Conservation (phyloP, 108 stramenopile species). For the Seminavis robusta region DNA sequence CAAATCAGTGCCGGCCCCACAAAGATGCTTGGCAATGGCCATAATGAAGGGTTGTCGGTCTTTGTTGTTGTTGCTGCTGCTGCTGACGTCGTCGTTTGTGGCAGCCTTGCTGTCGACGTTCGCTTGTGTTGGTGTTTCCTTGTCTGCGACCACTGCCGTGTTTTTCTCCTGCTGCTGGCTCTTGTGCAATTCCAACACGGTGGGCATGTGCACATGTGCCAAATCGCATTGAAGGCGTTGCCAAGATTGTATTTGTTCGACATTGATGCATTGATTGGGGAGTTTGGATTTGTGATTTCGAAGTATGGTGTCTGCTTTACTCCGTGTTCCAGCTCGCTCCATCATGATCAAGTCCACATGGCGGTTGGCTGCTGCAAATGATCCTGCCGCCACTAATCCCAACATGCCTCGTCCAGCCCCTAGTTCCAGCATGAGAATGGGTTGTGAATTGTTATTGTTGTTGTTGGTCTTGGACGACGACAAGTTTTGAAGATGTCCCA, state of each 20-base stretch:
- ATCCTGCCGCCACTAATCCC: constrained; percentile 66
- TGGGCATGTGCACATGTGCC: constrained; percentile 61
- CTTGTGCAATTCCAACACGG: constrained; percentile 18
- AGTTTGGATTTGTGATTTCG: constrained; percentile 26
- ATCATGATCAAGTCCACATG: constrained; percentile 50
- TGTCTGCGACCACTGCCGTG: background rate
- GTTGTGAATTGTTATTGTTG: background rate
- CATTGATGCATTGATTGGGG: background rate
- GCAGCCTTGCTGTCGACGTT: no score
- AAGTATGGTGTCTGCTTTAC: constrained; percentile 76
- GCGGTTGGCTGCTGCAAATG: constrained; percentile 21
- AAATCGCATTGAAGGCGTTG: constrained; percentile 71
- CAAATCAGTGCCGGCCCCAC: constrained; percentile 78
- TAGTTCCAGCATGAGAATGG: constrained; percentile 59
- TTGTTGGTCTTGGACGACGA: constrained; percentile 5
- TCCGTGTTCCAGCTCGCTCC: constrained; percentile 69
- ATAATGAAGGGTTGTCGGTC: constrained; percentile 17
- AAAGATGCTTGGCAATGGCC: constrained; percentile 78
- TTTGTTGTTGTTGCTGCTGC: background rate
- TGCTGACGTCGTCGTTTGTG: no score
- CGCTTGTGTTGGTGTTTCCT: constrained; percentile 10
- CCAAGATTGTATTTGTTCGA: constrained; percentile 22
- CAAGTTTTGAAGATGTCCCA: constrained; percentile 58
- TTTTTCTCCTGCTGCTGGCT: background rate
- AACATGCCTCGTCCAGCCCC: constrained; percentile 84